These are phyloP conservation scores for Drechslera avenae DNA, from an alignment of 2,329 filamentous ascomycete species.

Conservation along the genomic window DNA sequence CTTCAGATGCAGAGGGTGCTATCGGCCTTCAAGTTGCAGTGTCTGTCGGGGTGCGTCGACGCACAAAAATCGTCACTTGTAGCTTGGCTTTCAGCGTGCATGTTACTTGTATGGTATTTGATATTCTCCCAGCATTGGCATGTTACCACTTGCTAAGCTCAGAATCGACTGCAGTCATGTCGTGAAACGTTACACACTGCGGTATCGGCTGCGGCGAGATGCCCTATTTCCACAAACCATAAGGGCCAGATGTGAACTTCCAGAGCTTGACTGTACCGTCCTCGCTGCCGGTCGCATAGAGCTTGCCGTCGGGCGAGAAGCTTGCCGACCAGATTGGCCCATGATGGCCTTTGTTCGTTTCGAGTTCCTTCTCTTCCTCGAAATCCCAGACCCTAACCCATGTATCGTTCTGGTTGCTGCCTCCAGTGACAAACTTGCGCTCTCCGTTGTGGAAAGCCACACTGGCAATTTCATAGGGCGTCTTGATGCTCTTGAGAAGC, in stretches of 20 bases:
- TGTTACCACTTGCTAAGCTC: neutral
- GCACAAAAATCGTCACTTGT: neutral
- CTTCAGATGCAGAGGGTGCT: neutral
- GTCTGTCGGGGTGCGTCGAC: neutral
- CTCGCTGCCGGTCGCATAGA: slow-evolving; percentile 95
- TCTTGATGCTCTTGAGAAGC: slow-evolving; percentile 77
- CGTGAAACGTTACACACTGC: neutral
- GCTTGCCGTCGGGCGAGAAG: slow-evolving; percentile 92
- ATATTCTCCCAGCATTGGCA: neutral
- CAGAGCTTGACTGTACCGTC: slow-evolving; percentile 96
- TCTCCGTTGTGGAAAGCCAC: slow-evolving; percentile 84
- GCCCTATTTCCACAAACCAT: slow-evolving; percentile 66
- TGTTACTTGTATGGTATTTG: slow-evolving; percentile 5
- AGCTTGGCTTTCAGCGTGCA: neutral
- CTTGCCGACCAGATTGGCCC: slow-evolving; percentile 95
- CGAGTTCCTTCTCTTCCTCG: slow-evolving; percentile 80
- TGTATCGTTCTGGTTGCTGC: slow-evolving; percentile 76
- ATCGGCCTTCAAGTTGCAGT: neutral
- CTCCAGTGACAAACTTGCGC: slow-evolving; percentile 85
- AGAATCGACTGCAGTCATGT: neutral
- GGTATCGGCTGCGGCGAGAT: neutral
- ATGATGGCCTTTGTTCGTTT: slow-evolving; percentile 95
- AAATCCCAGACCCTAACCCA: slow-evolving; percentile 96
- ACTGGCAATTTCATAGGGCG: slow-evolving; percentile 85
- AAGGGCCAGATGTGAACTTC: slow-evolving; percentile 69